Conservation (phyloP, 2,329 filamentous ascomycete genomes). For the Xylogone sp. region DNA sequence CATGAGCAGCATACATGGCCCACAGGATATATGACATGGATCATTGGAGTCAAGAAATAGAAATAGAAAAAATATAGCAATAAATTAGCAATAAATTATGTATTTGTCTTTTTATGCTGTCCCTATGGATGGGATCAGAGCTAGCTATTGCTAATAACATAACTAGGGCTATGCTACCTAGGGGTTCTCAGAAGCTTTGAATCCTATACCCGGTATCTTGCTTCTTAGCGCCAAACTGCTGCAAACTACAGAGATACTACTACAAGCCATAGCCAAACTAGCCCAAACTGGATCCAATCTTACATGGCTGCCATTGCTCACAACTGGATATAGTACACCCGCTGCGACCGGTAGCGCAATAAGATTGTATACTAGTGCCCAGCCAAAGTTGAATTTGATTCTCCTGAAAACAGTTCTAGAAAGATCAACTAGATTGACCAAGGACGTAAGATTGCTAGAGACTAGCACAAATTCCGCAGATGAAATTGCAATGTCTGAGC, state of each 20-base stretch:
- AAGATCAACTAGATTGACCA: constrained; percentile 57
- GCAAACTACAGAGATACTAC: constrained; percentile 81
- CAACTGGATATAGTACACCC: constrained; percentile 59
- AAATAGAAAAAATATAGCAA: not conserved
- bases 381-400: constrained; percentile 65
- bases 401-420: constrained; percentile 58
- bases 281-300: constrained; percentile 80
- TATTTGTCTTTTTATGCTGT: too few species aligned
- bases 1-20: constrained; percentile 43
- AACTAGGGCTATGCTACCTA: too few species aligned
- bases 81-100: too few species aligned
- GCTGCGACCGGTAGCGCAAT: constrained; percentile 62
- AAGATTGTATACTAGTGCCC: constrained; percentile 65
- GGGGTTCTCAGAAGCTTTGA: constrained; percentile 16
- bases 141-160: too few species aligned
- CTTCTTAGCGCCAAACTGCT: constrained; percentile 69
- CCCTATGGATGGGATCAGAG: too few species aligned
- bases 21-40: constrained; percentile 41
- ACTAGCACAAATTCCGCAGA: constrained; percentile 80
- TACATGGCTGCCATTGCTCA: constrained; percentile 49
- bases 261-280: constrained; percentile 85
- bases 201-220: constrained; percentile 31
- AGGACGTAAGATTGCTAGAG: constrained; percentile 51
- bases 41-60: constrained; percentile 35
- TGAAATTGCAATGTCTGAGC: constrained; percentile 78